Evolutionary conservation across 192 early-diverging fungal species (phyloP).

Genomic region (Borealophlyctis nickersoniae): DNA sequence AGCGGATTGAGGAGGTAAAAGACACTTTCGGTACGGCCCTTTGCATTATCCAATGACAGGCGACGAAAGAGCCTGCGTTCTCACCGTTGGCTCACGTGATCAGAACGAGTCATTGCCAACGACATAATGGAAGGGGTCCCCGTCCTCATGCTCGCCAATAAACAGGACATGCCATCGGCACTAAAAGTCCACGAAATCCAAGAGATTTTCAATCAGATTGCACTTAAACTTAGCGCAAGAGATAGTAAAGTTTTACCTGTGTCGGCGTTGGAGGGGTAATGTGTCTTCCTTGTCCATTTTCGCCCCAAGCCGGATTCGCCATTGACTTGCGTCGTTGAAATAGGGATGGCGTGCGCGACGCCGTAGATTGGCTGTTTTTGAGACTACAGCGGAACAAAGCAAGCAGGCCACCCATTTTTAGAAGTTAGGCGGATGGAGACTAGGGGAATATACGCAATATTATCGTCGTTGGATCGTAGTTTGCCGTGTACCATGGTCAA

Average conservation of each 20-base stretch:
- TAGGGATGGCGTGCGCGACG: constrained; percentile 78
- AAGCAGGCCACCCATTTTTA: constrained; percentile 73
- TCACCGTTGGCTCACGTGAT: no score
- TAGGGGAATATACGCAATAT: no score
- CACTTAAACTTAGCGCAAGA: constrained; percentile 74
- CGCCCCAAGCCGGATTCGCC: background rate
- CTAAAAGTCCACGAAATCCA: constrained; percentile 77
- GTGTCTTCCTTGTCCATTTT: background rate
- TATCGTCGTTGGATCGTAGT: no score
- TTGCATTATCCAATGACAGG: no score
- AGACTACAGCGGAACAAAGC: constrained; percentile 79
- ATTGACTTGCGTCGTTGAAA: background rate
- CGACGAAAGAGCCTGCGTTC: no score
- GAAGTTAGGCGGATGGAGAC: no score
- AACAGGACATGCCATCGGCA: constrained; percentile 77
- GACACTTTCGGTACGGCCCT: constrained; percentile 63
- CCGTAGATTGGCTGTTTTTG: constrained; percentile 87
- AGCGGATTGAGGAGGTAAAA: constrained; percentile 78
- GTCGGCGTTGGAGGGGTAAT: constrained; percentile 79
- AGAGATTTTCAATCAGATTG: constrained; percentile 88
- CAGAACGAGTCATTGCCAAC: constrained; percentile 75
- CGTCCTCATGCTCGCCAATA: constrained; percentile 91
- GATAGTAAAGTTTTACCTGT: constrained; percentile 84
- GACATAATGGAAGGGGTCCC: constrained; percentile 80
- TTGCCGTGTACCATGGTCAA: no score